Base-by-base conservation (phyloP, 345 rosid species). In the Mercurialis annua region DNA sequence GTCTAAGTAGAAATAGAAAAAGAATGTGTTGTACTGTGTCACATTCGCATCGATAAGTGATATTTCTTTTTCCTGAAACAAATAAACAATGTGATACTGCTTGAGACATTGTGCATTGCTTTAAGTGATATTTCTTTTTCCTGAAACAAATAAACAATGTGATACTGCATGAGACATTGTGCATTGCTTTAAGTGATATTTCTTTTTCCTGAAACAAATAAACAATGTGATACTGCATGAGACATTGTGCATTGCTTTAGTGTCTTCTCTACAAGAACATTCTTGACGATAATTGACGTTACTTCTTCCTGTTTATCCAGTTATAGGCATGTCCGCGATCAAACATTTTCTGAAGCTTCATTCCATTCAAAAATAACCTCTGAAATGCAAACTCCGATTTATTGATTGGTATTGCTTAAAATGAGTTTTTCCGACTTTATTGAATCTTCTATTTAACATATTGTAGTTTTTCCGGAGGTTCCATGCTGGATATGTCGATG, bases 401-500 rank as follows among this genome's bases (percentile, higher is more conserved):
- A 26, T 44, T 66, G 52, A 54, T n/a, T n/a, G 63, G 26, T 51
- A 6, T 65, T 44, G 23, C 58, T 23, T 58, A 42, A 30, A 42
- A 42, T 21, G 15, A 5, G 11, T 18, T 29, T 40, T 51, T 11
- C 58, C 26, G 10, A 23, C 46, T 57, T 18, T 24, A 29, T 65
- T 31, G 64, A 12, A 68, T 26, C 43, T 18, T 33, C 56, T 62
- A 46, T 21, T 59, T 4, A 21, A 18, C 27, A 4, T 60, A 26
- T 18, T 62, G 62, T 68, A 94, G 97, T 91, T 91, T 71, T 86
- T 86, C 78, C 79, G 86, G 85, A 86, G 83, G 81, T 94, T 94
- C 77, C 97, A 94, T 76, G 90, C 96, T 44, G 96, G 92, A n/a
- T 94, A 91, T 43, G 93, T 86, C 51, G 98, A 91, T 71, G 98